Evolutionary conservation across 768 basidiomycete species (phyloP), one percentile per base, ranked within the genome.

Genomic region (Leucosporidium yakuticum): DNA sequence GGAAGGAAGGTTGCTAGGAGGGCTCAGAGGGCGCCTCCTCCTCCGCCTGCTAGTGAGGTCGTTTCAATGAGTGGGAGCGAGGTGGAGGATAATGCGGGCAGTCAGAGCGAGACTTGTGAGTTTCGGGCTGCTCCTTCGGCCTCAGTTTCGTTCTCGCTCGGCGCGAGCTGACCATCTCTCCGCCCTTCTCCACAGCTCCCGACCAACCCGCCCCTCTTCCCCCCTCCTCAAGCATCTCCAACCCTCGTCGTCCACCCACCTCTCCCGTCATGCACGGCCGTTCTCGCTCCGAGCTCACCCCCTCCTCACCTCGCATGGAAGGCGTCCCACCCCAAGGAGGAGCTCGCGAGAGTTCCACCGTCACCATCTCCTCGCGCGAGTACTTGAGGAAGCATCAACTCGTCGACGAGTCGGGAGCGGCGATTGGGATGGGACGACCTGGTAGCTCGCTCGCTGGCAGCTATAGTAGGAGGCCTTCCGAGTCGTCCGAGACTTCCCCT

Each of bases 271-370:
- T 32, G 15, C 70, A 71, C 58, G 67, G 67, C 6, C 61, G 67
- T 20, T 71, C 70, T 4, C 64, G 67, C 4, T 68, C 70, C 47
- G 70, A 71, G 15, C 53, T 71, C 1, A 62, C 67, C 12, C 70
- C 67, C 3, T 48, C 70, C 0, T 71, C 70, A 2, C 70, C 70
- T 23, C 63, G 65, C 29, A 48, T 68, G 29, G 64, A 60, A 25
- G 36, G 63, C 17, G 31, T 71, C 58, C 50, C 51, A 14, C 70
- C 17, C 39, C 60, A 5, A 54, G 53, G 3, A 53, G 11, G 62
- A 53, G 20, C 36, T 53, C 44, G 44, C 4, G 23, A 19, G 9
- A 20, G 39, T 9, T 29, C 63, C 15, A 31, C 54, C 48, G n/a
- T 19, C 23, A 19, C 51, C 25, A 32, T 36, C 20, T 21, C 50